Conservation (phyloP, 108 stramenopile genomes). For the Fragilaria radians region DNA sequence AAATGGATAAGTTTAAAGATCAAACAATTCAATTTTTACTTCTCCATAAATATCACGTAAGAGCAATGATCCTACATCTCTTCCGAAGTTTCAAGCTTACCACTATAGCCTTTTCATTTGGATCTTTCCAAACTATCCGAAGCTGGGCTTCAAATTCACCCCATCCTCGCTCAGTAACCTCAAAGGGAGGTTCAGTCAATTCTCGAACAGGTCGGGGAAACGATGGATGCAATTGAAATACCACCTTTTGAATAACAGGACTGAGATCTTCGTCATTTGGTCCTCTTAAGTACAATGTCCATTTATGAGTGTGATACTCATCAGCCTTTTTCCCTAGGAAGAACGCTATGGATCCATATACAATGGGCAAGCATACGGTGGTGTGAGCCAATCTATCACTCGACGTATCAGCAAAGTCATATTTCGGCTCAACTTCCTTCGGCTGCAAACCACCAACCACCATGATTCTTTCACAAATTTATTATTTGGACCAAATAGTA, state of each 20-base stretch:
- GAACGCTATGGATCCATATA: slow-evolving; percentile 91
- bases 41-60: no score
- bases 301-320: slow-evolving; percentile 79
- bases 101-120: slow-evolving; percentile 56
- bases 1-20: no score
- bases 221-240: slow-evolving; percentile 95
- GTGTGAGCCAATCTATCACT: slow-evolving; percentile 42
- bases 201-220: slow-evolving; percentile 85
- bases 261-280: slow-evolving; percentile 84
- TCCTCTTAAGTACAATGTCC: slow-evolving; percentile 87
- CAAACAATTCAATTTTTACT: no score
- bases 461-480: no score
- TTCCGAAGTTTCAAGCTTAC: slow-evolving; percentile 21
- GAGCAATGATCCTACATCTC: not conserved
- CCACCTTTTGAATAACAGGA: slow-evolving; percentile 77
- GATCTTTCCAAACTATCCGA: slow-evolving; percentile 85
- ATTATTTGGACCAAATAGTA: no score
- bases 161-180: slow-evolving; percentile 96
- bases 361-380: slow-evolving; percentile 82
- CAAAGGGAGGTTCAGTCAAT: slow-evolving; percentile 76
- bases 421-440: no score
- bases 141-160: slow-evolving; percentile 98
- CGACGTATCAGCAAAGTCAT: no score
- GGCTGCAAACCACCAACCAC: no score
- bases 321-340: slow-evolving; percentile 82